Evolutionary conservation across 371 early-diverging fungal genomes (phyloP), one percentile per base, ranked within the genome.

Genomic region (Rhizopus microsporus): DNA sequence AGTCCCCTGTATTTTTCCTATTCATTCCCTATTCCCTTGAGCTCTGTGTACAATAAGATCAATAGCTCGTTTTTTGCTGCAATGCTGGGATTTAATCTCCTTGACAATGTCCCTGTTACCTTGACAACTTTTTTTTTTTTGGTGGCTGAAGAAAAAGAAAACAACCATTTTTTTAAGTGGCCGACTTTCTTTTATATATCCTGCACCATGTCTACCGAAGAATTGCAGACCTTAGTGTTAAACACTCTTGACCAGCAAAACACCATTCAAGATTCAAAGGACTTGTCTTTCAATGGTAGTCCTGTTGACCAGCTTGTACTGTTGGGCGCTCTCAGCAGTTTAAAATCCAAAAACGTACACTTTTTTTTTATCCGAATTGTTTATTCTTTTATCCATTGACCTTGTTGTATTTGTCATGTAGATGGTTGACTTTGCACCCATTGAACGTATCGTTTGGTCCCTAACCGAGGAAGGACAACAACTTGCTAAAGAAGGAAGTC

Each of bases 401-500:
- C 4, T 13, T 12, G 3, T 43, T 7, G n/a, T 44, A 8, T 42
- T 47, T 54, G 33, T 69, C 31, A 44, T 37, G n/a, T 71, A 92
- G 93, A 95, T 96, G 88, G 79, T 96, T 55, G 69, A 79, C 13
- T 96, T 91, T 72, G 77, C 82, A 57, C 69, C 93, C n/a, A 83
- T 96, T 39, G 92, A 92, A 31, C 68, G 69, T 56, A 94, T 96
- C 71, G 67, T 78, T 32, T 94, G 92, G 89, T 73, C 76, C 46
- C 73, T 96, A 64, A 94, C 94, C 13, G 82, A 80, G 32, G 97
- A 98, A 77, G 98, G 97, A 46, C 62, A 79, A 44, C 90, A 91
- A 55, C 83, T 96, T 60, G 91, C 89, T 34, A 84, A 89, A 40
- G 78, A 82, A 48, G 98, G 98, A 56, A 92, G 92, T 68, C 95